Conservation (phyloP, 495 filamentous ascomycete species). For the Podospora comata region DNA sequence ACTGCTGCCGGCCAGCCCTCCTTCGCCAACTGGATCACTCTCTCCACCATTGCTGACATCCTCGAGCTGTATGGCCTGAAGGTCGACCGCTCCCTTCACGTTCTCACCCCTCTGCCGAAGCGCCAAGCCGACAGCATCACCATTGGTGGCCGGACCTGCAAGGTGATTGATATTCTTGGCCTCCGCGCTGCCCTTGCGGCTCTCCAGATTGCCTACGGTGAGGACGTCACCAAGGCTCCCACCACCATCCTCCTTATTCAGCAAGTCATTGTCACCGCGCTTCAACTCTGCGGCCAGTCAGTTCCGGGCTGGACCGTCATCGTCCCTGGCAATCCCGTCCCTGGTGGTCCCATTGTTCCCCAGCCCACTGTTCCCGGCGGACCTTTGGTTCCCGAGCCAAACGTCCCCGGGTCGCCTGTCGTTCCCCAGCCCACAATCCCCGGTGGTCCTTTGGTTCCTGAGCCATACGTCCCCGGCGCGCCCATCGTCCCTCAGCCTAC, state of each 20-base stretch:
- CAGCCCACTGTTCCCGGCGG: conserved; percentile 34
- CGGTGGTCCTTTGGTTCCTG: conserved; percentile 26
- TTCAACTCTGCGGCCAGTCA: conserved; percentile 25
- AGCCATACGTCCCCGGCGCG: conserved; percentile 30
- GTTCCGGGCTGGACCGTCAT: conserved; percentile 26
- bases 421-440: conserved; percentile 14
- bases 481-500: conserved; percentile 29
- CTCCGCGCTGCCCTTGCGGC: conserved; percentile 22
- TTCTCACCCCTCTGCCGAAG: conserved; percentile 21
- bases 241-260: conserved; percentile 23
- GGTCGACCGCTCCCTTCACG: conserved; percentile 17
- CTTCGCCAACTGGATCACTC: conserved; percentile 23
- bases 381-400: conserved; percentile 21
- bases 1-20: conserved; percentile 22
- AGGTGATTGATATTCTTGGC: conserved; percentile 19
- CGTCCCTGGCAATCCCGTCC: conserved; percentile 32
- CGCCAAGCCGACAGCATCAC: conserved; percentile 27
- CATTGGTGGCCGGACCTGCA: conserved; percentile 24
- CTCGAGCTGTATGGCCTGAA: conserved; percentile 27
- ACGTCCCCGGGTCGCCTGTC: conserved; percentile 16
- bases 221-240: conserved; percentile 18
- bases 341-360: conserved; percentile 30
- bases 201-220: conserved; percentile 24
- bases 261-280: conserved; percentile 26
- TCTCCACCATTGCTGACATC: conserved; percentile 33